These are phyloP conservation scores for Typha latifolia DNA, from an alignment of 176 grass and related monocot species.

Conservation along the genomic window DNA sequence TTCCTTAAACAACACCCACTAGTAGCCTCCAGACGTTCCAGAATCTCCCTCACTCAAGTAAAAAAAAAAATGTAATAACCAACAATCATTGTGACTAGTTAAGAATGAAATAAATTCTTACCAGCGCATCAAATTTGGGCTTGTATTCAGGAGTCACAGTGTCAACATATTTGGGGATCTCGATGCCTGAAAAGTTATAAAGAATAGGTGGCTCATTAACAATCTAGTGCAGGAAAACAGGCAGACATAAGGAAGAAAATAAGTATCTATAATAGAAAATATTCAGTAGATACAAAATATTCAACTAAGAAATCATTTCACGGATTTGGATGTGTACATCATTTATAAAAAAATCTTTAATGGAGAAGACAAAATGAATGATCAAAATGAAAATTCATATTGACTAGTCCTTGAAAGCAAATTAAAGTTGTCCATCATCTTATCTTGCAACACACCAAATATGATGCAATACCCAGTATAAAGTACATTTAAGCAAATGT, in stretches of 20 bases:
- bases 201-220: background rate
- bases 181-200: conserved; percentile 44
- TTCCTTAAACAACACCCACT: no score
- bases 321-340: background rate
- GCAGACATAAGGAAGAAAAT: background rate
- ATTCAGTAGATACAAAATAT: background rate
- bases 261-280: background rate
- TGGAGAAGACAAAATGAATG: background rate
- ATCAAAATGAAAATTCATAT: background rate
- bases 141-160: conserved; percentile 83
- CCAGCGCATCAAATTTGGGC: conserved; percentile 86
- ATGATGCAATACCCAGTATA: background rate
- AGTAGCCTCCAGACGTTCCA: no score
- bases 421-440: background rate
- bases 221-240: background rate
- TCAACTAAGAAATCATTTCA: background rate
- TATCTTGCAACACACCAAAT: background rate
- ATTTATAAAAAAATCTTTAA: background rate
- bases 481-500: no score
- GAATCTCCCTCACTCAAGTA: no score
- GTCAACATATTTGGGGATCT: conserved; percentile 87
- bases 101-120: conserved; percentile 20
- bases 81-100: background rate
- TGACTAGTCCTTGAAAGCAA: background rate
- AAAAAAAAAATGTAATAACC: no score